Conservation (phyloP, 495 filamentous ascomycete species). For the Penicillium pulvis region DNA sequence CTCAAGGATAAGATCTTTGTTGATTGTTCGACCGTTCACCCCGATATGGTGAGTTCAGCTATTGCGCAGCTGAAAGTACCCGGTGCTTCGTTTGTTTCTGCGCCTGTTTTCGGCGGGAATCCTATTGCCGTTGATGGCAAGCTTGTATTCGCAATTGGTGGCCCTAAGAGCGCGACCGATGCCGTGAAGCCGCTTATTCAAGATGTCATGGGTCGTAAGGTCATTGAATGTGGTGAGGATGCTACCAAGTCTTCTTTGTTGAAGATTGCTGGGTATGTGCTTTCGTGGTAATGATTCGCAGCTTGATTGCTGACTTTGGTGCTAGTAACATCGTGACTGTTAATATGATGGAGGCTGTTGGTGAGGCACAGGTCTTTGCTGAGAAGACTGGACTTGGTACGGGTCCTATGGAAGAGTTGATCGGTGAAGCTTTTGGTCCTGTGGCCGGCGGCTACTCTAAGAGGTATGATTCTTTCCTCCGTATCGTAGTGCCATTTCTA, state of each 20-base stretch:
- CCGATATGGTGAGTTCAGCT: constrained; percentile 38
- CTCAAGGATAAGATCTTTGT: constrained; percentile 51
- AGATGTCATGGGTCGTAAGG: constrained; percentile 47
- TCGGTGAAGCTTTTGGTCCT: constrained; percentile 53
- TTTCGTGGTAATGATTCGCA: neutral
- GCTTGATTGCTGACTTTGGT: constrained; percentile 5
- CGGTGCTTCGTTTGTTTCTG: constrained; percentile 42
- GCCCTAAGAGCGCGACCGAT: constrained; percentile 36
- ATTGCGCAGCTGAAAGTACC: constrained; percentile 37
- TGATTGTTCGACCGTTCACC: constrained; percentile 52
- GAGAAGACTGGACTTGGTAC: constrained; percentile 57
- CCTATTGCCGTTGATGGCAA: constrained; percentile 47
- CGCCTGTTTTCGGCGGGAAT: constrained; percentile 50
- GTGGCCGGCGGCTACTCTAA: constrained; percentile 53
- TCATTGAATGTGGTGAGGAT: constrained; percentile 52
- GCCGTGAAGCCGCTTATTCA: constrained; percentile 47
- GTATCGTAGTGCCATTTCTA: neutral
- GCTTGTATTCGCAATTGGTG: constrained; percentile 50
- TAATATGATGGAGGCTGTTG: constrained; percentile 53
- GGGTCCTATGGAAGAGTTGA: constrained; percentile 50
- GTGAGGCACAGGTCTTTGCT: constrained; percentile 57
- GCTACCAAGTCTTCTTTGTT: constrained; percentile 46
- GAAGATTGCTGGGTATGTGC: constrained; percentile 47
- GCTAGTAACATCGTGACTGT: constrained; percentile 48
- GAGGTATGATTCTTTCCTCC: constrained; percentile 27